Conservation (phyloP, 257 asterid species). For the Buddleja alternifolia region DNA sequence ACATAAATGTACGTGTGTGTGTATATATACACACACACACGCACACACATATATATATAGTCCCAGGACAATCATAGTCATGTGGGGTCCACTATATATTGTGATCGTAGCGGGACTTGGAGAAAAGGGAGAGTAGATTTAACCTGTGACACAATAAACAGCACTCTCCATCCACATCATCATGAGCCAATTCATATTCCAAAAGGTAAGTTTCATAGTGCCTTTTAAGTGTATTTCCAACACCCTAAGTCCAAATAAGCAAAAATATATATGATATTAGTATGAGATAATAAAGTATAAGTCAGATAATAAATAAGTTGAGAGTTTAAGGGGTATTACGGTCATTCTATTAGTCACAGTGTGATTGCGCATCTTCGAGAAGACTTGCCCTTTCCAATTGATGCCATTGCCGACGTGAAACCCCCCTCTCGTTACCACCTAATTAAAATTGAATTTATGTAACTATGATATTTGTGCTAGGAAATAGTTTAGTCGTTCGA, state of each 20-base stretch:
- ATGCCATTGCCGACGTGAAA: constrained; percentile 98
- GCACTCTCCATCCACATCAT: constrained; percentile 99
- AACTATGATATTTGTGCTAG: constrained; percentile 15
- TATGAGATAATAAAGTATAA: neutral
- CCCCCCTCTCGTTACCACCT: constrained; percentile 99
- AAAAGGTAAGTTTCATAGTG: constrained; percentile 96
- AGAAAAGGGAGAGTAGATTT: neutral
- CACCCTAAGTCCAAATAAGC: constrained; percentile 66
- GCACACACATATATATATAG: too few relatives aligned
- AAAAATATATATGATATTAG: neutral
- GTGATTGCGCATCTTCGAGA: constrained; percentile 99
- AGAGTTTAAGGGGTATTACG: constrained; percentile 44
- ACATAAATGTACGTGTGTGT: neutral
- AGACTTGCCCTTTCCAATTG: constrained; percentile 99
- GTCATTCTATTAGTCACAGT: constrained; percentile 97
- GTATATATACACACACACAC: neutral
- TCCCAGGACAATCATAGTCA: too few relatives aligned
- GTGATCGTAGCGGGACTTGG: neutral
- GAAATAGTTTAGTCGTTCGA: neutral
- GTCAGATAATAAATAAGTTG: constrained; percentile 6
- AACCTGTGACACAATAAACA: constrained; percentile 98
- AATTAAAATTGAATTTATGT: constrained; percentile 18
- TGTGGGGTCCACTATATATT: too few relatives aligned
- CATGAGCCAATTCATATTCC: constrained; percentile 98
- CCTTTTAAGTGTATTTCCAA: constrained; percentile 94